These are phyloP conservation scores for Hyparrhenia diplandra DNA, from an alignment of 176 grass and related monocot genomes.

Conservation along the genomic window DNA sequence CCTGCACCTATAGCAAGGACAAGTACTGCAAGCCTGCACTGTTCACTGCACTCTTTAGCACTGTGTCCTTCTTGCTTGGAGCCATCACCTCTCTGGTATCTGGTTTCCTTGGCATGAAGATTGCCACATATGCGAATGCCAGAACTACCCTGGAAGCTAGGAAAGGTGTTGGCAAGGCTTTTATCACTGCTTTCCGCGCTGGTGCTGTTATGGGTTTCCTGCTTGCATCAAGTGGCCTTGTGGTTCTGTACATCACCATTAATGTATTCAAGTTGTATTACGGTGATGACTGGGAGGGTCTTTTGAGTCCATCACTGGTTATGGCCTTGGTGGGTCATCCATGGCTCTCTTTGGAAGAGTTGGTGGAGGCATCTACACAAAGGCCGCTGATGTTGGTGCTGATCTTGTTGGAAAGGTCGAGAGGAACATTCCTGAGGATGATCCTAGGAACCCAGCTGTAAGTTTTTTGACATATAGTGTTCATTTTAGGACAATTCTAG, in stretches of 20 bases:
- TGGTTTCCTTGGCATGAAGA: conserved; percentile 93
- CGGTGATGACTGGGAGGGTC: conserved; percentile 85
- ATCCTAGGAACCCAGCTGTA: conserved; percentile 91
- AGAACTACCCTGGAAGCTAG: conserved; percentile 82
- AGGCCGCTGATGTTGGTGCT: conserved; percentile 93
- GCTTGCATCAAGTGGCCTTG: conserved; percentile 67
- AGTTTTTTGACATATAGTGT: conserved; percentile 29
- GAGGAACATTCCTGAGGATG: conserved; percentile 91
- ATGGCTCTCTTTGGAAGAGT: conserved; percentile 92
- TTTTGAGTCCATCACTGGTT: conserved; percentile 92
- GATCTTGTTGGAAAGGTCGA: conserved; percentile 93
- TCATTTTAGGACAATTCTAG: neutral
- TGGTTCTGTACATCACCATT: conserved; percentile 87
- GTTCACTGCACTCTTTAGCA: conserved; percentile 74
- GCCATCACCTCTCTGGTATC: conserved; percentile 82
- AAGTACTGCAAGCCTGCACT: conserved; percentile 70
- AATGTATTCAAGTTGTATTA: conserved; percentile 81
- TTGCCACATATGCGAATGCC: conserved; percentile 85
- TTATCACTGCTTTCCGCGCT: conserved; percentile 75
- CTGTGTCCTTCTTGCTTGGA: conserved; percentile 74
- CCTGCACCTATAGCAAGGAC: conserved; percentile 64
- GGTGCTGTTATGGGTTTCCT: conserved; percentile 93
- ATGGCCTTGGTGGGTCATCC: conserved; percentile 89
- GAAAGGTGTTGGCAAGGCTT: conserved; percentile 89
- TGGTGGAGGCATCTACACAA: conserved; percentile 89